These are phyloP conservation scores for Hirschioporus abietinus DNA, from an alignment of 768 basidiomycete genomes.

Conservation along the genomic window DNA sequence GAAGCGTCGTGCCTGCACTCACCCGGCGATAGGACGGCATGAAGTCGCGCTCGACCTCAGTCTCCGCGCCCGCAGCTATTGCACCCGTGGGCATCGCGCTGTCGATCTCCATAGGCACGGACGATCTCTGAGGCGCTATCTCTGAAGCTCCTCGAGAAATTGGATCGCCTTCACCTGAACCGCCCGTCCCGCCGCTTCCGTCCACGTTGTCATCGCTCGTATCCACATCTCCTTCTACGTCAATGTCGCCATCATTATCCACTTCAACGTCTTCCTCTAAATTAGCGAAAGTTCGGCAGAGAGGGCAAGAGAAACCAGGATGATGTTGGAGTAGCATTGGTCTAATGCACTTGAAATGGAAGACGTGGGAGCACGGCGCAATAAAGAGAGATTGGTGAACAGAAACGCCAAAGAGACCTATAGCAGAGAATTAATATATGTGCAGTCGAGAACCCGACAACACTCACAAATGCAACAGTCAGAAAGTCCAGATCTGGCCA, in stretches of 20 bases:
- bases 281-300: conserved; percentile 93
- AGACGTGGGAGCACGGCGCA: conserved; percentile 94
- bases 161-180: background rate
- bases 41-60: conserved; percentile 25
- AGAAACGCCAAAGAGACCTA: conserved; percentile 77
- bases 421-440: conserved; percentile 7
- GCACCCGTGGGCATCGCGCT: background rate
- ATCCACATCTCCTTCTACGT: conserved; percentile 15
- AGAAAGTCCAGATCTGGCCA: conserved; percentile 42
- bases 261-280: conserved; percentile 93
- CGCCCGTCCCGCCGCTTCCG: too few species aligned
- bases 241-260: conserved; percentile 33
- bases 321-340: conserved; percentile 86
- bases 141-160: background rate
- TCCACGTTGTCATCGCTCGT: conserved; percentile 11
- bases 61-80: conserved; percentile 23
- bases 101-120: background rate
- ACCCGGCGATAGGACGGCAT: background rate
- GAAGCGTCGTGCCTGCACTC: background rate
- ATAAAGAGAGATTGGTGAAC: conserved; percentile 97
- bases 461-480: conserved; percentile 92
- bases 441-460: conserved; percentile 9
- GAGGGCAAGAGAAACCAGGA: conserved; percentile 90
- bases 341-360: conserved; percentile 96
- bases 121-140: background rate